phyloP scores from a whole-genome alignment of 169 alveolate species.

The Theileria equi region DNA sequence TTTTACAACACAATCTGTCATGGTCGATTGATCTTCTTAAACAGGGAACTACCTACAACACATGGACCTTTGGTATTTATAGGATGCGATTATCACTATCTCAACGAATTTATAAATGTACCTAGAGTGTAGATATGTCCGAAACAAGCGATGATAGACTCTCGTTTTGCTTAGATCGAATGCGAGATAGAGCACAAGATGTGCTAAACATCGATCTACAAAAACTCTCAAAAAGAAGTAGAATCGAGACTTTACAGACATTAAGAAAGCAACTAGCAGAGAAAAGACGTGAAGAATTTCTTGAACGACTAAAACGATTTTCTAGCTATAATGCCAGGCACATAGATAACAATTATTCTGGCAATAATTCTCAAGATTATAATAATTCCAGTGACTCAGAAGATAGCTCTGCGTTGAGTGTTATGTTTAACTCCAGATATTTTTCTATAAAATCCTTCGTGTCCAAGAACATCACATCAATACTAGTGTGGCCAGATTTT shows the following conservation, averaged over 20 bases:
- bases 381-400: background rate
- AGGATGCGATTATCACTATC: no score
- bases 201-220: no score
- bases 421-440: background rate
- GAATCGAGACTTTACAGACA: background rate
- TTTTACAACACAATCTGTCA: no score
- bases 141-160: no score
- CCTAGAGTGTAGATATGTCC: no score
- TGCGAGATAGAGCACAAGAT: no score
- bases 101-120: no score
- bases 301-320: background rate
- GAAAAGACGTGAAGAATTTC: slow-evolving; percentile 7
- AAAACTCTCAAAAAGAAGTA: background rate
- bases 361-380: background rate
- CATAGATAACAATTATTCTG: background rate
- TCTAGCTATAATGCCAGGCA: background rate
- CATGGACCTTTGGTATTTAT: no score
- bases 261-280: background rate
- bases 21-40: no score
- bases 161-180: no score
- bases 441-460: background rate
- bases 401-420: background rate
- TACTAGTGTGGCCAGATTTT: slow-evolving; percentile 53
- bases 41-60: no score
- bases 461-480: background rate